These are phyloP conservation scores for Trichosanthes cucumerina DNA, from an alignment of 306 rosid species.

Conservation along the genomic window DNA sequence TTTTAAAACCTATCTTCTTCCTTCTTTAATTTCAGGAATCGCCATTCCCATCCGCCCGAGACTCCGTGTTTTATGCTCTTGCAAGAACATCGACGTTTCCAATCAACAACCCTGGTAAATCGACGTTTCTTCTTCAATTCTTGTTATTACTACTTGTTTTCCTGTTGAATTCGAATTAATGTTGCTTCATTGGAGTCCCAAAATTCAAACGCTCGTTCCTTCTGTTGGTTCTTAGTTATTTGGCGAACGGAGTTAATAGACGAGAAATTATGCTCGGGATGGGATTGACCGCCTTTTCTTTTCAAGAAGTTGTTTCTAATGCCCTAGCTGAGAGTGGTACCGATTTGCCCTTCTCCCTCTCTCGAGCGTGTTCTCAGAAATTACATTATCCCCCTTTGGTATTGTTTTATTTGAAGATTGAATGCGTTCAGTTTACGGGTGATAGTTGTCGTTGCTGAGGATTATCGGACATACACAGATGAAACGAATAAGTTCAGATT, in stretches of 20 bases:
- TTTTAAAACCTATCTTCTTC: background rate
- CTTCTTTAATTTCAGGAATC: conserved; percentile 1
- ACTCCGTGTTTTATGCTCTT: background rate
- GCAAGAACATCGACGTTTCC: background rate
- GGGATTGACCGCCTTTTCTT: conserved; percentile 23
- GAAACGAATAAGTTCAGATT: conserved; percentile 75
- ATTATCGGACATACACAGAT: conserved; percentile 48
- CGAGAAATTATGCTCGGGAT: conserved; percentile 46
- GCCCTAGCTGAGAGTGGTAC: conserved; percentile 28
- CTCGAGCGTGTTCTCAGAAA: background rate
- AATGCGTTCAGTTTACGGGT: background rate
- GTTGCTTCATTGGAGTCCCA: background rate
- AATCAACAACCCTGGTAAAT: background rate
- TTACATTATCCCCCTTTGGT: background rate
- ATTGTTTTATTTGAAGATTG: background rate
- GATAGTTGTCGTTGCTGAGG: conserved; percentile 38
- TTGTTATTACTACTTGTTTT: background rate
- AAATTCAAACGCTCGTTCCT: background rate
- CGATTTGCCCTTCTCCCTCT: background rate
- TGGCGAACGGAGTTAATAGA: conserved; percentile 19
- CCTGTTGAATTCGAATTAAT: background rate
- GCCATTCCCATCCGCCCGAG: background rate
- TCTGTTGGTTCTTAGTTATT: background rate
- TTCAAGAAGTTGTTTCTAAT: conserved; percentile 16
- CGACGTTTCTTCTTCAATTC: background rate